Base-by-base conservation (phyloP, 768 basidiomycete species). In the Boletus coccyginus region DNA sequence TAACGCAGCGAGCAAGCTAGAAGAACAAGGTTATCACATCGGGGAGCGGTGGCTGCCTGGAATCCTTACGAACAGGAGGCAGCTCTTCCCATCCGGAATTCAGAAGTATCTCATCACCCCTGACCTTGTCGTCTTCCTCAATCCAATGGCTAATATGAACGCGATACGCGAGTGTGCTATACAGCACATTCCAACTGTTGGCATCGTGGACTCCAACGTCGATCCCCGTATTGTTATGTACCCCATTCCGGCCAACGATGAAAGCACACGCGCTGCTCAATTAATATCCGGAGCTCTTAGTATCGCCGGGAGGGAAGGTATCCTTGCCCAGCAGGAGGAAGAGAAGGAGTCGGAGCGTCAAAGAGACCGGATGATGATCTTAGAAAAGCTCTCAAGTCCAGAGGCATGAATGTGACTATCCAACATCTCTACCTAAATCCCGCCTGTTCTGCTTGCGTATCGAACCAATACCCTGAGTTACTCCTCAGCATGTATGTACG, bases 161-260 rank as follows among this genome's bases (percentile, higher is more conserved):
- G 92, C 92, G 16, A 90, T 98, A 65, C 85, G 89, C 52, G 97
- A 99, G 75, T 95, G 93, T 65, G 92, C 93, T 16, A 78, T 86
- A 53, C 82, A 88, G 58, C 88, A 95, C 66, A 83, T 98, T 53
- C 97, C 97, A 0, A 98, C 97, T 1, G 86, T 98, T 57, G 97
- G 88, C 35, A 86, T 98, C 57, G 84, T 95, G 52, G 97, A 99
- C 73, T 92, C 94, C 21, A 94, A 99, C 69, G 90, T 86, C 42
- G 97, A 99, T 74, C 97, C 97, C 7, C 86, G 97, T 27, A 80
- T 94, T 39, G 95, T 99, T 59, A 97, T 98, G 82, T 98, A 97
- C 71, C 90, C 97, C 42, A 98, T 99, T 66, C 95, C 94, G 0
- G 94, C 92, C n/a, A 99, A 98, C 71, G 93, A 96, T 74, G 97